Evolutionary conservation across 1,284 basidiomycete genomes (phyloP), one percentile per base, ranked within the genome.

Genomic region (Xanthoconium separans): DNA sequence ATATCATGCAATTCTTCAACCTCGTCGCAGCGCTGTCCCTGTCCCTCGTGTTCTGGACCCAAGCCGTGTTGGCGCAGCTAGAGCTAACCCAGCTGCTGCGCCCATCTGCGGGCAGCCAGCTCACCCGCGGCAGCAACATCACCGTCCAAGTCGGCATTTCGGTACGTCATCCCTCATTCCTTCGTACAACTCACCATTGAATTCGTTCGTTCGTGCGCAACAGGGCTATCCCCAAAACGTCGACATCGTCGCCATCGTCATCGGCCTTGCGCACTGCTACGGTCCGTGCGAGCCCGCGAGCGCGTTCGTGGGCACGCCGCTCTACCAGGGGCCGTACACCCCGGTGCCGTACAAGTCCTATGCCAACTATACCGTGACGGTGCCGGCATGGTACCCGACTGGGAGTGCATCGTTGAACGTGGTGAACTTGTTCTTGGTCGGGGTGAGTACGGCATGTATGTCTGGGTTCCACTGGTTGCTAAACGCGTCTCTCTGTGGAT

Each of bases 351-450:
- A 18, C 1, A 10, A 24, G 1, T 47, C 45, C 31, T 59, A 44
- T 30, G 56, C 55, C 30, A 63, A 70, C 43, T 66, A 60, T 37
- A 61, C 64, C 2, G 57, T 70, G 12, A 50, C 43, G 12, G 43
- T 68, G 13, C 65, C 67, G 9, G 1, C 29, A 34, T 5, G 8
- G 6, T 58, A 68, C 37, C 13, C 56, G 4, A 0, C 47, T 9
- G 57, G 57, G 15, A 4, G 1, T 0, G 64, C 62, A 16, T 61
- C 64, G 7, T 40, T 66, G 58, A 66, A 65, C 16, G 55, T 56
- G 5, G 56, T 68, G 50, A 61, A 65, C 30, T 27, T 69, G 0
- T 66, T 63, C 51, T 49, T 66, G 65, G 64, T 68, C 9, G 67
- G 67, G 51, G 65, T 66, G 49, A 55, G 67, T 63, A 2, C 11